Evolutionary conservation across 139 green algal genomes (phyloP).

Genomic region (Chlorella ohadii): DNA sequence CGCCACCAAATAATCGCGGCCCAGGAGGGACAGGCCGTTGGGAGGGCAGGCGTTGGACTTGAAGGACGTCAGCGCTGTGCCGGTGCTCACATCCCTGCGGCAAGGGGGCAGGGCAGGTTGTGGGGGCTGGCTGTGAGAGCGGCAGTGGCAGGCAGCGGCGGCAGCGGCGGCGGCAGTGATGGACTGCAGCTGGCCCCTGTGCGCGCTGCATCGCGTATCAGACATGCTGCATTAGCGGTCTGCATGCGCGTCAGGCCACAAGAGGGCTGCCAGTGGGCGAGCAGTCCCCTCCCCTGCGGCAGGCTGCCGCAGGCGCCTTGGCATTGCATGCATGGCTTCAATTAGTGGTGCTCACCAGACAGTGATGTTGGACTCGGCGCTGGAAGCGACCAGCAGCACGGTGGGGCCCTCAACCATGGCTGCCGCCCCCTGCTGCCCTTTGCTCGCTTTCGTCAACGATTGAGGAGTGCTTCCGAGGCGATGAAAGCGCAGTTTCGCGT

Average conservation of each 20-base stretch:
- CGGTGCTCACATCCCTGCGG: conserved; percentile 77
- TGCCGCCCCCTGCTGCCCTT: not conserved
- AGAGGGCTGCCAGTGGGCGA: not conserved
- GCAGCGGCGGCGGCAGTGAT: not conserved
- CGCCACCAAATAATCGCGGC: conserved; percentile 75
- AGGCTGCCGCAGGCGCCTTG: not conserved
- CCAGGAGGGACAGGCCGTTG: conserved; percentile 66
- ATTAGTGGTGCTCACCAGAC: conserved; percentile 43
- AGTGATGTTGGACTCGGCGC: conserved; percentile 47
- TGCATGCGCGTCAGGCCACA: not conserved
- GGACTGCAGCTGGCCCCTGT: too few species aligned
- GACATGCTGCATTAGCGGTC: not conserved
- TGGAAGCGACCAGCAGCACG: conserved; percentile 60
- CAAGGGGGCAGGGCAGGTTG: not conserved
- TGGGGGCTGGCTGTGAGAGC: not conserved
- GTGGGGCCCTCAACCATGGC: conserved; percentile 20
- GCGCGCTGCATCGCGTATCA: not conserved
- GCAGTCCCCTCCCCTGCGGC: too few species aligned
- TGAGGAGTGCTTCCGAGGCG: too few species aligned
- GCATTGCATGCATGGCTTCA: not conserved
- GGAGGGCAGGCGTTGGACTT: conserved; percentile 61
- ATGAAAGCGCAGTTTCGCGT: too few species aligned
- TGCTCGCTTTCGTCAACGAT: too few species aligned
- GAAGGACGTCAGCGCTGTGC: conserved; percentile 65
- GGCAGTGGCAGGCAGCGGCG: not conserved